Evolutionary conservation across 2,329 filamentous ascomycete genomes (phyloP), one percentile per base, ranked within the genome.

Genomic region (Ascochyta lentis): DNA sequence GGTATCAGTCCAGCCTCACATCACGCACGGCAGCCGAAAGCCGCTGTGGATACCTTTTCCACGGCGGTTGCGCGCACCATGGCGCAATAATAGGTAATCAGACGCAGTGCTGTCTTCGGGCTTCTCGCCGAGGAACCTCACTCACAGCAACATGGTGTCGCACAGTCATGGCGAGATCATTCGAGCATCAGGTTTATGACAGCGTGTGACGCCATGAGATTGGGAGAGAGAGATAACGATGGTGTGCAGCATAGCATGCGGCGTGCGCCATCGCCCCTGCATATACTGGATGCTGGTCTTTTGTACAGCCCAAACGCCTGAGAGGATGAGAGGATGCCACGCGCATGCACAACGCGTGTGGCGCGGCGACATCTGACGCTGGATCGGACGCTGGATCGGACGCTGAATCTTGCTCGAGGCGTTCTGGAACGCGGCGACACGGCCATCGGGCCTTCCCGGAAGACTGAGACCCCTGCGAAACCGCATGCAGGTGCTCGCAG

Each of bases 1-100:
- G 45, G 41, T 42, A 40, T 54, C 52, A 54, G 45, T 46, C 46
- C 46, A 55, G 52, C 52, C 46, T 55, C 52, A 55, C 52, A 35
- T 55, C 46, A 49, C 26, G 27, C 45, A 49, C 52, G 46, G 52
- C 40, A 49, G 34, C 45, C 35, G 40, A 54, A 49, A 24, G 52
- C 45, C 45, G 52, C 45, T 13, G 52, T 49, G 52, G 52, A 45
- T 46, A 55, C 23, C 27, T 41, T 50, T 42, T 55, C 46, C 46
- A 42, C 41, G 38, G 45, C 45, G 13, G 44, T n/a, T 45, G 45
- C 34, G 41, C 41, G 31, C 6, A 31, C n/a, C n/a, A 50, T 55
- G 41, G 41, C 46, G 9, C 9, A 9, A 9, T 10, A 29, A n/a
- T n/a, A n/a, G n/a, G 41, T 46, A 55, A 55, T 50, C 37, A 42